Base-by-base conservation (phyloP, 192 early-diverging fungal genomes). In the Mortierella claussenii region DNA sequence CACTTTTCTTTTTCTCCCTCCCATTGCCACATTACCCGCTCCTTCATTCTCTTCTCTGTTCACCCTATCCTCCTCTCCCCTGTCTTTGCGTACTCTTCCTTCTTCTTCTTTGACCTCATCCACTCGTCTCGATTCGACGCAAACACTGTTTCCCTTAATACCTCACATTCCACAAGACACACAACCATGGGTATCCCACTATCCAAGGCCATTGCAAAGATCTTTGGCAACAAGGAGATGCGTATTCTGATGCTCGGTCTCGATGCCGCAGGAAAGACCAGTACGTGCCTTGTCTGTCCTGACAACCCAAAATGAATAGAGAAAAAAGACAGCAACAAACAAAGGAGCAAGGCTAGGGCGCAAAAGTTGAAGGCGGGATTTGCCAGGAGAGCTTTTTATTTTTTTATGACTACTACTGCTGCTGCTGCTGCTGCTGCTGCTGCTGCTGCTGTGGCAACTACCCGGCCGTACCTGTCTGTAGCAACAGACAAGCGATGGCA, bases 181-280 rank as follows among this genome's bases (percentile, higher is more conserved):
- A 55, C 33, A n/a, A 87, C 60, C 48, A 97, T 98, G 96, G 96
- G 96, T 60, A 81, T 90, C 40, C 83, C 81, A 42, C 68, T 96
- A 68, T 94, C 93, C 42, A 89, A 89, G 71, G 82, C 93, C 42
- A 87, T 97, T 58, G 68, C 73, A 46, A 83, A 79, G 62, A 85
- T 97, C 48, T 93, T 95, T 88, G 93, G 94, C 73, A 93, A 92
- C 75, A 95, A 95, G 78, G 95, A 97, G 83, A 95, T 96, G 92
- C 93, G 96, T 66, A 96, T 98, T 78, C 86, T 98, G 70, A 97
- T 98, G 96, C 89, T 95, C 55, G 93, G 93, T 37, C 81, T 95
- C 49, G 93, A 95, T 82, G 93, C 93, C 44, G 93, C 93, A 50
- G 93, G 94, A 68, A 98, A 98, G 85, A 98, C 96, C 74, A 98